Conservation (phyloP, 192 early-diverging fungal genomes). For the Umbelopsis ramanniana region DNA sequence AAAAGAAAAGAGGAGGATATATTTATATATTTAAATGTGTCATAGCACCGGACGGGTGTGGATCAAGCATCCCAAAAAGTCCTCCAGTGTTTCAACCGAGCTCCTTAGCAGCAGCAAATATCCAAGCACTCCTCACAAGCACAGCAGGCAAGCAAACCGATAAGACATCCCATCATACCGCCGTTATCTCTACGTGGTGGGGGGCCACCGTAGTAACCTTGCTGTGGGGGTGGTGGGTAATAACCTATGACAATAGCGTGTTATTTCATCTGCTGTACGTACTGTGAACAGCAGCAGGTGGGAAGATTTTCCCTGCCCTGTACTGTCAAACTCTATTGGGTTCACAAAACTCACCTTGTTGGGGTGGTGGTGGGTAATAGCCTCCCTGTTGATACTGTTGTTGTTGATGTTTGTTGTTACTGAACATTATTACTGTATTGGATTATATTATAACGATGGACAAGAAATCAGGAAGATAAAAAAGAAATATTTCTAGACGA, state of each 20-base stretch:
- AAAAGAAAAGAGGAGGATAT: too few relatives aligned
- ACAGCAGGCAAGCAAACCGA: slow-evolving; percentile 16
- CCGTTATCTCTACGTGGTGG: slow-evolving; percentile 6
- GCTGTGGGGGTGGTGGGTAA: slow-evolving; percentile 19
- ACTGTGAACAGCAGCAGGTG: not conserved
- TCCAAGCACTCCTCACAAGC: slow-evolving; percentile 13
- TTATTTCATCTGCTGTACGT: not conserved
- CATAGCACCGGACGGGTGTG: too few relatives aligned
- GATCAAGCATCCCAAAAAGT: too few relatives aligned
- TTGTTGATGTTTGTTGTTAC: slow-evolving; percentile 17
- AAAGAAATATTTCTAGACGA: not conserved
- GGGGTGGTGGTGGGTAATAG: slow-evolving; percentile 11
- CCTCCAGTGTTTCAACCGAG: too few relatives aligned
- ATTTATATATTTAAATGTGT: too few relatives aligned
- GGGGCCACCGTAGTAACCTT: slow-evolving; percentile 13
- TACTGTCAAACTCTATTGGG: not conserved
- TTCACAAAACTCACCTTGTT: slow-evolving; percentile 8
- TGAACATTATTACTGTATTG: slow-evolving; percentile 12
- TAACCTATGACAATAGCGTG: not conserved
- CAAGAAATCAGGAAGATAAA: not conserved
- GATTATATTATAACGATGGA: not conserved
- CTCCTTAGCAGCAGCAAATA: slow-evolving; percentile 11
- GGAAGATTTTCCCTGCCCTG: not conserved
- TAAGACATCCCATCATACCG: slow-evolving; percentile 10
- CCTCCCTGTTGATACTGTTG: slow-evolving; percentile 1